phyloP scores from a whole-genome alignment of 148 eudicot species.

The Chenopodium berlandieri region DNA sequence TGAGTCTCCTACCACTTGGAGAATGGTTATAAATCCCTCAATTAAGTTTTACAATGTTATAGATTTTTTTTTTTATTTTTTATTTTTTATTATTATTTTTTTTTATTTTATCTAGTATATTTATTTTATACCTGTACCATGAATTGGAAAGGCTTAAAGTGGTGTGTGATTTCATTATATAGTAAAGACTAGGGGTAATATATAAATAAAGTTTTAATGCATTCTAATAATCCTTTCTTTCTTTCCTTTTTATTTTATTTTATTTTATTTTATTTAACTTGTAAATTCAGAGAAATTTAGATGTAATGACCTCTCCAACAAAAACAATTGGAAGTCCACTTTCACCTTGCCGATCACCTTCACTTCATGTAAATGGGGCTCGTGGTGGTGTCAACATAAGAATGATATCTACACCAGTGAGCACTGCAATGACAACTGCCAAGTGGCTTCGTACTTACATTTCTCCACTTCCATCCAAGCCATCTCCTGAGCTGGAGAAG shows the following conservation, averaged over 20 bases:
- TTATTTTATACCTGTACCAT: no score
- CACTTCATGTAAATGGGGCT: slow-evolving; percentile 37
- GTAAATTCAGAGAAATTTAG: slow-evolving; percentile 54
- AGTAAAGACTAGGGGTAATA: no score
- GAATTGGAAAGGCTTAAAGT: not conserved
- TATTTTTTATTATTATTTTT: no score
- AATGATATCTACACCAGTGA: slow-evolving; percentile 78
- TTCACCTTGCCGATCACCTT: slow-evolving; percentile 74
- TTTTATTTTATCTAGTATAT: no score
- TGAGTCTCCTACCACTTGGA: not conserved
- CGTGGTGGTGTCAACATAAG: slow-evolving; percentile 34
- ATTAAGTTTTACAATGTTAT: no score
- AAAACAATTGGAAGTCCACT: slow-evolving; percentile 73
- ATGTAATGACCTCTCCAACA: slow-evolving; percentile 68
- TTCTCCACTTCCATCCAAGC: slow-evolving; percentile 79
- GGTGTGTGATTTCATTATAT: not conserved
- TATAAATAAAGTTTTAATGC: not conserved
- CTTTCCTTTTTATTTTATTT: slow-evolving; percentile 9
- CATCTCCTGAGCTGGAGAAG: slow-evolving; percentile 68
- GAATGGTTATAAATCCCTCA: no score
- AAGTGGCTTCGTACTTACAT: slow-evolving; percentile 87
- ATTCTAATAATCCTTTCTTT: slow-evolving; percentile 3
- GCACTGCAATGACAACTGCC: slow-evolving; percentile 98
- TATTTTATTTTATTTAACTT: no score
- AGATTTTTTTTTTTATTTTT: no score